Base-by-base conservation (phyloP, 306 rosid species). In the Vigna hirtella region DNA sequence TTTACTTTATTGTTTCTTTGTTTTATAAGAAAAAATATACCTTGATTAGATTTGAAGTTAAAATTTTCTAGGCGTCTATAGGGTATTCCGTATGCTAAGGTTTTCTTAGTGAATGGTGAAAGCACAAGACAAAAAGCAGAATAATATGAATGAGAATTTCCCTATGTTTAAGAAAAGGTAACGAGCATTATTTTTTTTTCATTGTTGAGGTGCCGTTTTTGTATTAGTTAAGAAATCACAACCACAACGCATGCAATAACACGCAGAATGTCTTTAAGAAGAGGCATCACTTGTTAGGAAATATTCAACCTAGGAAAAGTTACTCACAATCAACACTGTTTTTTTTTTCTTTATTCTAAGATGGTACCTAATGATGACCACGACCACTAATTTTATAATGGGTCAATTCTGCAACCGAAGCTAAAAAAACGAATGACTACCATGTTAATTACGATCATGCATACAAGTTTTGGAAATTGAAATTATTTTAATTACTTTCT, bases 11-110 rank as follows among this genome's bases (percentile, higher is more conserved):
- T 30, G 4, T 26, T 26, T 26, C 28, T 26, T 26, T 26, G 12
- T 64, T 28, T 30, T 66, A 76, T 24, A 79, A 47, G 63, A 73
- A 43, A 26, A 48, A 65, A 62, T 24, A 55, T 82, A 30, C 85
- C 64, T 82, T 77, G 65, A 77, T 71, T 77, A 36, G 62, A 48
- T 32, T 77, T 55, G 53, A 82, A 77, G 79, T 71, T 45, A 70
- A 77, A 55, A 49, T 74, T 58, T 57, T 66, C 15, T 68, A 17
- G 32, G 76, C 40, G 3, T 49, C 26, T 68, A n/a, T 68, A n/a
- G 28, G 69, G 16, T n/a, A 40, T 80, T 34, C 55, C 69, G 50
- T 72, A 32, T 53, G 7, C 15, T 15, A 34, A 52, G 12, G 73
- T 28, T 80, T 80, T 73, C 76, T 47, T 66, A 57, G 76, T 55